Base-by-base conservation (phyloP, 192 early-diverging fungal genomes). In the Umbelopsis sp. region DNA sequence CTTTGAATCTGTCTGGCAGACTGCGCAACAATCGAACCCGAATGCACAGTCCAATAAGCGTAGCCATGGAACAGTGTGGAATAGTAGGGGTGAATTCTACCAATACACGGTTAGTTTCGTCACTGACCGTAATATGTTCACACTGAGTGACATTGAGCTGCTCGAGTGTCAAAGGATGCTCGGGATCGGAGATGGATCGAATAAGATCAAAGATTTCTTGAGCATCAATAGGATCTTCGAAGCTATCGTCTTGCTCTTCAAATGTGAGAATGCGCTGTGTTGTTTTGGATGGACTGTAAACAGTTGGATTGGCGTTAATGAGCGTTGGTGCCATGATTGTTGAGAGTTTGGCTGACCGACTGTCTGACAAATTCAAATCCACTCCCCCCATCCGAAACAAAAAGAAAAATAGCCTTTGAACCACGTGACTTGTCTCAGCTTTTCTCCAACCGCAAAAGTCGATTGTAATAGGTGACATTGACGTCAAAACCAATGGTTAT, bases 41-140 rank as follows among this genome's bases (percentile, higher is more conserved):
- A 47, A 99, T 98, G 81, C 96, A 97, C 20, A 98, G 86, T 0
- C 97, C 97, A 79, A 99, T 99, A 47, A 99, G 80, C 10, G 97
- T 98, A 12, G 96, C 96, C 97, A 99, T 99, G 36, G 94, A 96
- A 81, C 97, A 99, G 80, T 99, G 97, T 31, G 96, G 96, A 72
- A 99, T 98, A 10, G 97, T 98, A 1, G 97, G 97, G 0, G 95
- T 97, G 74, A 99, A 98, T 78, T 91, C 88, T 32, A 99, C 89
- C 9, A 85, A 56, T 32, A 99, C 84, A 49, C 77, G 85, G 79
- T 87, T 91, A 44, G 71, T 75, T 11, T 82, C 78, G 74, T 94
- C 87, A 71, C 92, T 89, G 10, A 99, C 93, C 4, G 74, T 73
- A 69, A 99, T 90, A 78, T 95, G 95, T 32, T 94, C 90, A 45